A percentile compares a stretch with the other conserved stretches of the same genome.
These are phyloP conservation scores for Acacia acuminata DNA, from an alignment of 306 rosid genomes.

Conservation along the genomic window DNA sequence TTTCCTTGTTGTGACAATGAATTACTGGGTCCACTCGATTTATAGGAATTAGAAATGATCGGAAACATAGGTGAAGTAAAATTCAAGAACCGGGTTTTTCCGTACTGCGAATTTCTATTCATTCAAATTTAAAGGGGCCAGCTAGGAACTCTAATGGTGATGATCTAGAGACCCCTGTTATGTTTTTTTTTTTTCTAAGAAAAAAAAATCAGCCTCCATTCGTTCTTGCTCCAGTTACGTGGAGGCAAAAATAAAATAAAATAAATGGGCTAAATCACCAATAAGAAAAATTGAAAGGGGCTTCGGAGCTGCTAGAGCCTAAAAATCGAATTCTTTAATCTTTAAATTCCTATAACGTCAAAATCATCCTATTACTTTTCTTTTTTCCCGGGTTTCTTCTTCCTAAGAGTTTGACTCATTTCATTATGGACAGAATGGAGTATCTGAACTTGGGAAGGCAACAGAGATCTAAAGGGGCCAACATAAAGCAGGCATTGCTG, in stretches of 20 bases:
- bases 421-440: constrained; percentile 38
- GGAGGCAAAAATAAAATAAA: not conserved
- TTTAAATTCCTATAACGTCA: not conserved
- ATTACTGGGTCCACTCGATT: not conserved
- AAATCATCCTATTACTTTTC: not conserved
- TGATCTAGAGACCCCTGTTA: not conserved
- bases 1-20: not conserved
- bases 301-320: not conserved
- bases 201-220: not conserved
- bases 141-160: not conserved
- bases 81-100: not conserved
- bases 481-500: constrained; percentile 41
- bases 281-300: not conserved
- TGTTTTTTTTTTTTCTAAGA: too few species aligned
- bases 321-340: not conserved
- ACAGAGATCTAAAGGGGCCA: constrained; percentile 48
- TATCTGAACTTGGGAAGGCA: constrained; percentile 42
- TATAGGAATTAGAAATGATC: not conserved
- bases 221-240: not conserved
- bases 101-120: not conserved
- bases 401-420: not conserved
- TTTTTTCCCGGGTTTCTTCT: not conserved
- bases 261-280: not conserved
- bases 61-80: not conserved
- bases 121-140: not conserved